Evolutionary conservation across 2,329 filamentous ascomycete genomes (phyloP).

Genomic region (Aspergillus carbonarius): DNA sequence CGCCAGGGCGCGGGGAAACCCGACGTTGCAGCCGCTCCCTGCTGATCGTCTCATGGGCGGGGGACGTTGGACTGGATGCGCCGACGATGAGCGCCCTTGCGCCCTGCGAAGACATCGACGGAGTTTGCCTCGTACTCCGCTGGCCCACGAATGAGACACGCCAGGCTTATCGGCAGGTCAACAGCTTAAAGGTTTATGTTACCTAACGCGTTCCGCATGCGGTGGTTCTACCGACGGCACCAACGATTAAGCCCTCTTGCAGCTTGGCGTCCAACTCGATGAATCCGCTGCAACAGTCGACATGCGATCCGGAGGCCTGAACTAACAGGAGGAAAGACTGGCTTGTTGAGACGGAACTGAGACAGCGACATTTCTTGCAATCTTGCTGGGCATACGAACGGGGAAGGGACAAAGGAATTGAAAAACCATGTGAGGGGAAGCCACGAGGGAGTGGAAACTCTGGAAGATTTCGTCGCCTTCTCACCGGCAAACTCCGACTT

Average conservation of each 20-base stretch:
- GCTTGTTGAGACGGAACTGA: background rate
- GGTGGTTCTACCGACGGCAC: conserved; percentile 15
- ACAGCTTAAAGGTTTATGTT: conserved; percentile 16
- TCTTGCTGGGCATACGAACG: background rate
- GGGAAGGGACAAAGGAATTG: background rate
- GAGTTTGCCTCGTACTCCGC: conserved; percentile 4
- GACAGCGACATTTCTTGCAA: background rate
- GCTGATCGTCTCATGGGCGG: conserved; percentile 7
- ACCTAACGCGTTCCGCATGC: conserved; percentile 22
- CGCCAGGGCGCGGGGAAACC: conserved; percentile 11
- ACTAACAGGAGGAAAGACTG: background rate
- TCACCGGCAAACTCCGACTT: conserved; percentile 13
- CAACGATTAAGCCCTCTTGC: background rate
- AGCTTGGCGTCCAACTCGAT: background rate
- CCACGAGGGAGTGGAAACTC: conserved; percentile 11
- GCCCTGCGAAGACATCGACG: conserved; percentile 1
- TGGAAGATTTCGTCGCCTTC: conserved; percentile 4
- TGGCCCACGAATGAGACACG: conserved; percentile 14
- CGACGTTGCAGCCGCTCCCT: conserved; percentile 11
- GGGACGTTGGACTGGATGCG: background rate
- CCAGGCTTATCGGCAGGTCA: conserved; percentile 19
- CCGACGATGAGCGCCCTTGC: background rate
- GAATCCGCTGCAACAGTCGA: no score
- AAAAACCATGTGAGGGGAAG: background rate
- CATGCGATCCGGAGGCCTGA: background rate